Evolutionary conservation across 805 yeast species (phyloP).

Genomic region (Ogataea dorogensis): DNA sequence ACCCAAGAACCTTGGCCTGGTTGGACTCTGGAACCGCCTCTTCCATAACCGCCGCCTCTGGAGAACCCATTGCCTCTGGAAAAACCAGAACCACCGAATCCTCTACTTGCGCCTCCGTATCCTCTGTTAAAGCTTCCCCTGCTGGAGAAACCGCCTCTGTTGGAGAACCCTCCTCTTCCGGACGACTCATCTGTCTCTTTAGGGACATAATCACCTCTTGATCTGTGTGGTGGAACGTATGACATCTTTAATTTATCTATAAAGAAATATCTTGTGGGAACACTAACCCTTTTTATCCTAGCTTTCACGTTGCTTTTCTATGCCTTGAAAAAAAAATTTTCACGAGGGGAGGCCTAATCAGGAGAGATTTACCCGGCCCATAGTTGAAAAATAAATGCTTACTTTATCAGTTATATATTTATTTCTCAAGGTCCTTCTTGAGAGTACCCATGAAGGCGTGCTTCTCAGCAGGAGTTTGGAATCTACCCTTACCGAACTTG

Average conservation of each 20-base stretch:
- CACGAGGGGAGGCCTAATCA: slow-evolving; percentile 9
- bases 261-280: slow-evolving; percentile 13
- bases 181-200: slow-evolving; percentile 25
- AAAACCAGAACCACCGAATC: slow-evolving; percentile 35
- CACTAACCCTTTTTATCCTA: slow-evolving; percentile 11
- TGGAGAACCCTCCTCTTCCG: slow-evolving; percentile 29
- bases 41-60: slow-evolving; percentile 32
- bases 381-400: slow-evolving; percentile 5
- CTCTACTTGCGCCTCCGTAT: slow-evolving; percentile 28
- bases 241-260: slow-evolving; percentile 25
- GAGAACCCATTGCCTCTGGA: slow-evolving; percentile 34
- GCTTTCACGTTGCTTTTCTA: slow-evolving; percentile 14
- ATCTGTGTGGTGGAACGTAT: slow-evolving; percentile 52
- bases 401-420: slow-evolving; percentile 9
- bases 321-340: slow-evolving; percentile 9
- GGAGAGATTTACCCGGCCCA: slow-evolving; percentile 9
- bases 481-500: slow-evolving; percentile 99
- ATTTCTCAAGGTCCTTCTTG: slow-evolving; percentile 81
- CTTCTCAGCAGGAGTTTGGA: slow-evolving; percentile 99
- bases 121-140: slow-evolving; percentile 29
- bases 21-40: slow-evolving; percentile 35
- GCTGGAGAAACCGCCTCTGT: slow-evolving; percentile 31
- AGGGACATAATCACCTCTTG: slow-evolving; percentile 28
- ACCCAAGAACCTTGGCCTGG: slow-evolving; percentile 75
- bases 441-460: slow-evolving; percentile 99